phyloP scores from a whole-genome alignment of 2,329 filamentous ascomycete genomes.

The Amesomyces nigricolor region DNA sequence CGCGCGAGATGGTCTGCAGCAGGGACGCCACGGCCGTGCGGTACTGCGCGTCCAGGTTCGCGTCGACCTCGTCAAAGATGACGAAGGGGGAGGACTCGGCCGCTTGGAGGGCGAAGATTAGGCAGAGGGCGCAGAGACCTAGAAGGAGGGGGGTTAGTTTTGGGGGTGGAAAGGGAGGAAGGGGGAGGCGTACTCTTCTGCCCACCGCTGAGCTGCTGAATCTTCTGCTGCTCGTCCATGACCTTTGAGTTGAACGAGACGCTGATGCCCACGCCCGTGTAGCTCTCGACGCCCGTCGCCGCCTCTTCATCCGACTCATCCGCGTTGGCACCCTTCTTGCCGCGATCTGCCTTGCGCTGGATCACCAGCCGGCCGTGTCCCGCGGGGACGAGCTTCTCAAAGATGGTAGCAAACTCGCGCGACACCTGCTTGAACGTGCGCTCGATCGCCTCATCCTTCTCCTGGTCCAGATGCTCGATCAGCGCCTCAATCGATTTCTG shows the following conservation, averaged over 20 bases:
- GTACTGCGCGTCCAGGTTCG: slow-evolving; percentile 96
- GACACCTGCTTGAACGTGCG: slow-evolving; percentile 98
- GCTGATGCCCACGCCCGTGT: slow-evolving; percentile 91
- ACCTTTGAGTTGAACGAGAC: slow-evolving; percentile 99
- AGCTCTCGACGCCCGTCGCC: slow-evolving; percentile 78
- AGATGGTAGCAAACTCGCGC: slow-evolving; percentile 85
- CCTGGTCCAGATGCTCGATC: slow-evolving; percentile 84
- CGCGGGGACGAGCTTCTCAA: slow-evolving; percentile 89
- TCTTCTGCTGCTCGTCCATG: slow-evolving; percentile 89
- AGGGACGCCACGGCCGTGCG: slow-evolving; percentile 90
- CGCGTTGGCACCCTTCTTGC: slow-evolving; percentile 38
- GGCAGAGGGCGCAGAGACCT: slow-evolving; percentile 88
- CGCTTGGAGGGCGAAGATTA: slow-evolving; percentile 98
- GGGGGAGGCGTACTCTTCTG: slow-evolving; percentile 74
- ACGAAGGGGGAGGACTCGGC: slow-evolving; percentile 98
- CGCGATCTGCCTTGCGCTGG: slow-evolving; percentile 76
- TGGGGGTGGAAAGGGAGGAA: not conserved
- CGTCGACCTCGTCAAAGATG: slow-evolving; percentile 98
- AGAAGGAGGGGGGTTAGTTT: not conserved
- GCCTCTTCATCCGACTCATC: slow-evolving; percentile 67
- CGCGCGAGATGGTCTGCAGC: slow-evolving; percentile 68
- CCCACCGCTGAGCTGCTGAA: slow-evolving; percentile 93
- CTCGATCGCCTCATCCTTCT: slow-evolving; percentile 97
- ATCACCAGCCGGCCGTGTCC: slow-evolving; percentile 89
- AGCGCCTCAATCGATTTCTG: slow-evolving; percentile 86